Evolutionary conservation across 768 basidiomycete species (phyloP).

Genomic region (Tulasnella sp.): DNA sequence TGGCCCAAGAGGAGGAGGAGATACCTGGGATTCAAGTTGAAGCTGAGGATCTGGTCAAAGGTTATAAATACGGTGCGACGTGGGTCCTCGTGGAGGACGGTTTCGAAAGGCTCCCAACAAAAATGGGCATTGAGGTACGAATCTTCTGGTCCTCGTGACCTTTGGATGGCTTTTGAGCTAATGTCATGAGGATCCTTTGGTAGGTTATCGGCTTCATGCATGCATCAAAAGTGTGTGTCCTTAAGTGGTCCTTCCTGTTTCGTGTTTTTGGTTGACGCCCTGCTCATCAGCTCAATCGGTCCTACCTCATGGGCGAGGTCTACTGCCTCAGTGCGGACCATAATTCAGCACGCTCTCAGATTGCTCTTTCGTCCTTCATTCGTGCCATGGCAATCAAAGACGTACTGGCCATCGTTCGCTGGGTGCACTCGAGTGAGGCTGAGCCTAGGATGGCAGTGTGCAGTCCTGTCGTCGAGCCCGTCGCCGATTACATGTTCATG

Average conservation of each 20-base stretch:
- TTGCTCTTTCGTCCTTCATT: constrained; percentile 77
- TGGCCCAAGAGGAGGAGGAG: constrained; percentile 22
- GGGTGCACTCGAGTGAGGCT: constrained; percentile 58
- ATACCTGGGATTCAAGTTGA: constrained; percentile 33
- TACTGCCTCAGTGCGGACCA: constrained; percentile 77
- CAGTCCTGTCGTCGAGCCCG: constrained; percentile 46
- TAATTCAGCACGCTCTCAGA: constrained; percentile 52
- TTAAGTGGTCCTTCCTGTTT: neutral
- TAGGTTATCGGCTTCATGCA: constrained; percentile 70
- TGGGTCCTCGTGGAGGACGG: constrained; percentile 80
- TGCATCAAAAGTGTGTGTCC: constrained; percentile 41
- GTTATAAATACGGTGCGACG: constrained; percentile 83
- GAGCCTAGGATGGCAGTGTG: constrained; percentile 84
- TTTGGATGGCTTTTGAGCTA: no score
- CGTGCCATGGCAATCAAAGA: constrained; percentile 63
- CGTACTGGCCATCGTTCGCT: constrained; percentile 69
- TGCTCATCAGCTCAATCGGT: constrained; percentile 59
- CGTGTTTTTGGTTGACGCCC: neutral
- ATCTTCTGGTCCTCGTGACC: neutral
- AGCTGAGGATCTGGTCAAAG: constrained; percentile 66
- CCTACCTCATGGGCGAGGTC: constrained; percentile 72
- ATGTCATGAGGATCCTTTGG: neutral
- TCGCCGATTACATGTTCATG: constrained; percentile 75
- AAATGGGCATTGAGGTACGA: constrained; percentile 59
- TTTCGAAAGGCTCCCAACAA: constrained; percentile 63